Conservation (phyloP, 129 eudicot species). For the Flaveria ramosissima region DNA sequence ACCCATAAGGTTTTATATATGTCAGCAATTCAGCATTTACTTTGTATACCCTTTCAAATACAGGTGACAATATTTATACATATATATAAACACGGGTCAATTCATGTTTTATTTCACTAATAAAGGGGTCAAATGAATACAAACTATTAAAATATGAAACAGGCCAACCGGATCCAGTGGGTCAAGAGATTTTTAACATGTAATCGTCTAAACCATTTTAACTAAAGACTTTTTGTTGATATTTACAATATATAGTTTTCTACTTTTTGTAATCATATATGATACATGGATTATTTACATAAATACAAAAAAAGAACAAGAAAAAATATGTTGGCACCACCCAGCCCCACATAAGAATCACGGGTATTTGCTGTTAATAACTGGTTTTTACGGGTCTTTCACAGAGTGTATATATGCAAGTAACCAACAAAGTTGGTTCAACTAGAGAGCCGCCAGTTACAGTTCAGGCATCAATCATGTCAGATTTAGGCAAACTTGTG, state of each 20-base stretch:
- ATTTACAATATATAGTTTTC: background rate
- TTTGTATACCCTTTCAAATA: background rate
- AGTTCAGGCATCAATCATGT: constrained; percentile 68
- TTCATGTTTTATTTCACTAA: background rate
- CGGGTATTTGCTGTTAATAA: background rate
- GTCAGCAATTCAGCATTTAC: background rate
- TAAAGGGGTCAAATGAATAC: background rate
- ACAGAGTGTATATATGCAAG: constrained; percentile 69
- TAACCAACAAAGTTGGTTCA: constrained; percentile 69
- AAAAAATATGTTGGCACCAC: background rate
- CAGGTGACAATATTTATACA: background rate
- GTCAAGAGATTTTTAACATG: background rate
- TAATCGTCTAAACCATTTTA: background rate
- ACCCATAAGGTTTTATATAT: background rate
- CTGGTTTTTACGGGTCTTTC: constrained; percentile 20
- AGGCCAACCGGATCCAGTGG: background rate
- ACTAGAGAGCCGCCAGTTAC: constrained; percentile 67
- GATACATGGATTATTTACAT: background rate
- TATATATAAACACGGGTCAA: background rate
- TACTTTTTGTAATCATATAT: background rate
- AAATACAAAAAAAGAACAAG: background rate
- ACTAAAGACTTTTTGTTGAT: background rate
- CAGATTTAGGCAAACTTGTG: constrained; percentile 49
- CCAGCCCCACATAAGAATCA: background rate
- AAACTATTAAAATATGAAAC: background rate